Percentiles rank a stretch among this genome's conserved stretches.
Conservation (phyloP, 768 basidiomycete species). For the Lyophyllum atratum region DNA sequence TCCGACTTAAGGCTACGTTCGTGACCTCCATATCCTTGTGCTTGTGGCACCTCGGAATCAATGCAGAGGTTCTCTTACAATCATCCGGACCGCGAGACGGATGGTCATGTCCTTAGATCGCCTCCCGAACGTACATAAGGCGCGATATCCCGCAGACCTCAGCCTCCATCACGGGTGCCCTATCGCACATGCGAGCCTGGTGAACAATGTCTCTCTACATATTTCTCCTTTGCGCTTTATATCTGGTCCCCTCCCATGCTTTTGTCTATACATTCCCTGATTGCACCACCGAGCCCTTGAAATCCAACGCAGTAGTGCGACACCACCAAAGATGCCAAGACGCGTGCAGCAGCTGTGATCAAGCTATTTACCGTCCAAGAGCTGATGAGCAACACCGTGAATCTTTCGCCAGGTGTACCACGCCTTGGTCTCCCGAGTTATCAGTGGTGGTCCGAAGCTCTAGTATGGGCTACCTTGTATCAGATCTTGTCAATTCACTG, state of each 20-base stretch:
- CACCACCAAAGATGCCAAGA: conserved; percentile 39
- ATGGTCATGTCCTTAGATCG: not conserved
- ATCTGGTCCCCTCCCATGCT: conserved; percentile 1
- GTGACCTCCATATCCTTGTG: not conserved
- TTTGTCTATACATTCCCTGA: conserved; percentile 46
- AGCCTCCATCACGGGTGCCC: too few relatives aligned
- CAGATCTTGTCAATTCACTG: not conserved
- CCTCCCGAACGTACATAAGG: not conserved
- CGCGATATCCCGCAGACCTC: too few relatives aligned
- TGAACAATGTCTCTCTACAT: not conserved
- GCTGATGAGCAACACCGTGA: conserved; percentile 52
- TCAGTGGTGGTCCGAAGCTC: conserved; percentile 62
- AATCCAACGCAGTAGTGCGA: conserved; percentile 50
- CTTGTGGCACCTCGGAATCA: not conserved
- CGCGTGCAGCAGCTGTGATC: conserved; percentile 53
- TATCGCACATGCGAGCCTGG: not conserved
- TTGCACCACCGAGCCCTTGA: conserved; percentile 47
- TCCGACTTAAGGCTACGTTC: not conserved
- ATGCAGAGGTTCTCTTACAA: not conserved
- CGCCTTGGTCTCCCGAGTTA: conserved; percentile 59
- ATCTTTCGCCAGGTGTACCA: conserved; percentile 50
- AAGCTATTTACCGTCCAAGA: conserved; percentile 51
- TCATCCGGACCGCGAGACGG: not conserved
- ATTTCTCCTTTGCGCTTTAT: conserved; percentile 11
- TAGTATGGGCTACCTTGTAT: conserved; percentile 34